Evolutionary conservation across 176 grass and related monocot species (phyloP), one percentile per base, ranked within the genome.

Genomic region (Triticum dicoccoides): DNA sequence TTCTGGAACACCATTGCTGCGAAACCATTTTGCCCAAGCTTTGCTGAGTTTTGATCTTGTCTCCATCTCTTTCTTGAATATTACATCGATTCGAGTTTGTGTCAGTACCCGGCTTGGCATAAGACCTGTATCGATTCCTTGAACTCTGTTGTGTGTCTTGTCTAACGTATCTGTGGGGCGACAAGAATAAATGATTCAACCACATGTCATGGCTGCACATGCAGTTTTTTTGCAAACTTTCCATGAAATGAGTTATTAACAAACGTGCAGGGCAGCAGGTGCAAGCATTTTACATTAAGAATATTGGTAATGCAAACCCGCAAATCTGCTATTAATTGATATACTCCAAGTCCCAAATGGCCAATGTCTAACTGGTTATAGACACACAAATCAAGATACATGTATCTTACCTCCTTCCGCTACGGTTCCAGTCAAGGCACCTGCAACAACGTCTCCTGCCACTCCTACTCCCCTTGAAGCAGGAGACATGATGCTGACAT

Each of bases 11-110:
- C 38, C 61, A 2, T 65, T 80, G 7, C 37, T 80, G 24, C 1
- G 61, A 65, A 80, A 80, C 59, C 78, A 80, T 80, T 65, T 65
- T 2, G n/a, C 74, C 61, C 78, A 80, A 18, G 78, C 78, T 80
- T 80, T 64, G 25, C 35, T 38, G 5, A 80, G 11, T 80, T 65
- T 18, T 80, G 59, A 47, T 45, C 35, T 65, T 5, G 51, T 56
- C 51, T 56, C 51, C 51, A 1, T 17, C 51, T 56, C 51, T 18
- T 56, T 14, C 51, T 56, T 56, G 51, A 56, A 15, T 56, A 56
- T 56, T 14, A 56, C 51, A 1, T 52, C 25, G 0, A 32, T 52
- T 47, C 44, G 44, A 47, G 44, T 47, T 47, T 76, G 12, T 52
- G 23, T 54, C 17, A 44, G 21, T 32, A 15, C 25, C 11, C 44